phyloP scores from a whole-genome alignment of 2,329 filamentous ascomycete species.

The Sporothrix pseudoabietina region DNA sequence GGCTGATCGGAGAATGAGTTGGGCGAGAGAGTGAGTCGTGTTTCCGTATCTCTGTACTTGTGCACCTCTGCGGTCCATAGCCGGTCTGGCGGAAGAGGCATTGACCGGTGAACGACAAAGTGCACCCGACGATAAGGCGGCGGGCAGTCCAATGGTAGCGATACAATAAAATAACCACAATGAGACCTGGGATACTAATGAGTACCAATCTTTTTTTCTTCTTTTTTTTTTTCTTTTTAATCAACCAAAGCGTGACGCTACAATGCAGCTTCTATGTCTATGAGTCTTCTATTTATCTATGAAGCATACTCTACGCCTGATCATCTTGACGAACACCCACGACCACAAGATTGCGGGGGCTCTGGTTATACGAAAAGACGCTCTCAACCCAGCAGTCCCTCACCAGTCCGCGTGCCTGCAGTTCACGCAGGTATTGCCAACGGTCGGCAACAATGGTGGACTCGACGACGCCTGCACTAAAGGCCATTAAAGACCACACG shows the following conservation, averaged over 20 bases:
- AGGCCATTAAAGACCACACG: slow-evolving; percentile 95
- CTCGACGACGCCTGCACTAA: slow-evolving; percentile 86
- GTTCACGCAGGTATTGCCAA: slow-evolving; percentile 83
- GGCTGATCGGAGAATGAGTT: background rate
- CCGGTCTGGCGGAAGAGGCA: background rate
- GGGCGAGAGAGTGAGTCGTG: background rate
- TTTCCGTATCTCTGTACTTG: too few relatives aligned
- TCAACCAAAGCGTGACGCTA: background rate
- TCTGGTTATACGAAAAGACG: slow-evolving; percentile 84
- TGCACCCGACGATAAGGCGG: background rate
- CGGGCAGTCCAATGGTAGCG: background rate
- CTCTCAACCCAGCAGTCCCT: slow-evolving; percentile 85
- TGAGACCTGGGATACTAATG: too few relatives aligned
- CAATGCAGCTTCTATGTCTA: background rate
- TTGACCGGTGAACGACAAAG: background rate
- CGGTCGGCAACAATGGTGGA: slow-evolving; percentile 87
- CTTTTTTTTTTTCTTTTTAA: too few relatives aligned
- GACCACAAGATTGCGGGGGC: slow-evolving; percentile 88
- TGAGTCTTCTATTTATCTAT: background rate
- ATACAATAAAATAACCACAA: too few relatives aligned
- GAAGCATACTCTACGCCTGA: background rate
- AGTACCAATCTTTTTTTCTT: too few relatives aligned
- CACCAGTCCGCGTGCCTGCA: slow-evolving; percentile 60
- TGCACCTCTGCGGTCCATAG: background rate
- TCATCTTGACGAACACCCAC: slow-evolving; percentile 74